These are phyloP conservation scores for Boletales sp. DNA, from an alignment of 768 basidiomycete species.

Conservation along the genomic window DNA sequence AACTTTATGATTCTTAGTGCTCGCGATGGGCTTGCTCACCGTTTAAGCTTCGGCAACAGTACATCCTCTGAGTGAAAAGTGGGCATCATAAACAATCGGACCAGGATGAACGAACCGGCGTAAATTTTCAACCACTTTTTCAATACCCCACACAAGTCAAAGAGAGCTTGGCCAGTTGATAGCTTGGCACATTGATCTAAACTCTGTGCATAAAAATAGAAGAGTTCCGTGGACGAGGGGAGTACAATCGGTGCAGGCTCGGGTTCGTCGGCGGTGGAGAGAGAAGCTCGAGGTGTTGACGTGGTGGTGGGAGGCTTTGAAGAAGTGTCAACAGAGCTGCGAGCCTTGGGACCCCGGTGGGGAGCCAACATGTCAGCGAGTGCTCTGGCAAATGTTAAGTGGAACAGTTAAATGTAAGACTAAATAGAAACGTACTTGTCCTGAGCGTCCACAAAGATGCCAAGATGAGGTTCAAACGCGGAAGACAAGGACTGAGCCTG, in stretches of 20 bases:
- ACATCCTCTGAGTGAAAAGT: constrained; percentile 71
- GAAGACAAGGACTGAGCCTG: constrained; percentile 70
- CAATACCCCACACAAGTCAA: constrained; percentile 76
- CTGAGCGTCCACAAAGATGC: constrained; percentile 93
- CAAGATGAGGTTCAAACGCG: constrained; percentile 91
- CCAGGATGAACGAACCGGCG: constrained; percentile 55
- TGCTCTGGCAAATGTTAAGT: constrained; percentile 46
- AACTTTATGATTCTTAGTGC: neutral
- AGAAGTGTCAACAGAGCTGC: constrained; percentile 64
- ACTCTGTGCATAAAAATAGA: constrained; percentile 95
- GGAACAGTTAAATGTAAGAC: neutral
- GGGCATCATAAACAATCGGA: neutral
- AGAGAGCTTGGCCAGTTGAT: constrained; percentile 79
- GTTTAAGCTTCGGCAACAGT: constrained; percentile 67
- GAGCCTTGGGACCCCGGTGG: constrained; percentile 61
- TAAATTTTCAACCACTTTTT: constrained; percentile 95
- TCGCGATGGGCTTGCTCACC: constrained; percentile 37
- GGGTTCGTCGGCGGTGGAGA: constrained; percentile 40
- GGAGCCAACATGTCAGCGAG: constrained; percentile 87
- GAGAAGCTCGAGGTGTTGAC: constrained; percentile 35
- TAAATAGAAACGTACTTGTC: constrained; percentile 66
- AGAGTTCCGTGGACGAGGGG: constrained; percentile 92
- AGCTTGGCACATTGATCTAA: constrained; percentile 92
- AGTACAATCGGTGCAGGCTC: constrained; percentile 64
- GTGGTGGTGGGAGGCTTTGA: constrained; percentile 22